phyloP scores from a whole-genome alignment of 2,329 filamentous ascomycete species.

The Cyphellophora europaea region DNA sequence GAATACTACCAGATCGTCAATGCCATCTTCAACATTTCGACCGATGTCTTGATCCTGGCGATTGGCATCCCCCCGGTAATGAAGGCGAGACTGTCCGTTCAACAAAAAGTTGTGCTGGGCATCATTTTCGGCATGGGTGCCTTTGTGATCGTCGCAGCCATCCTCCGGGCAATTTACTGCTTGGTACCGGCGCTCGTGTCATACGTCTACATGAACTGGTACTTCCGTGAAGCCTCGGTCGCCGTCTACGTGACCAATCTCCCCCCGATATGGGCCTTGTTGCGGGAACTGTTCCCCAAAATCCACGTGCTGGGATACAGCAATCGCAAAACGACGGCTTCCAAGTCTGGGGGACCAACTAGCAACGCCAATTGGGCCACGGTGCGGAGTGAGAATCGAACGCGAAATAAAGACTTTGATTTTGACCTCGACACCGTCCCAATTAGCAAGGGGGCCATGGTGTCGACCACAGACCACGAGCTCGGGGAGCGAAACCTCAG shows the following conservation, averaged over 20 bases:
- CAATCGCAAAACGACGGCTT: constrained; percentile 1
- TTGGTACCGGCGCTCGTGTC: constrained; percentile 27
- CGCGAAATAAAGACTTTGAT: constrained; percentile 6
- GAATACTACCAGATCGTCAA: constrained; percentile 37
- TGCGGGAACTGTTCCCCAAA: constrained; percentile 37
- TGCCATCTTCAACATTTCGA: constrained; percentile 37
- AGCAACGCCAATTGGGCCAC: constrained; percentile 3
- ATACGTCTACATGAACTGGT: constrained; percentile 36
- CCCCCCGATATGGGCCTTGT: constrained; percentile 42
- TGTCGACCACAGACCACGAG: constrained; percentile 5
- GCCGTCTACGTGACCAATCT: constrained; percentile 42
- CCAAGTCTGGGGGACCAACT: constrained; percentile 1
- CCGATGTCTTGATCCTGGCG: constrained; percentile 33
- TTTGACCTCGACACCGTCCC: constrained; percentile 10
- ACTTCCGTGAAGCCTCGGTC: constrained; percentile 36
- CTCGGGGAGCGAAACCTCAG: constrained; percentile 1
- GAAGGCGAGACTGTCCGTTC: constrained; percentile 29
- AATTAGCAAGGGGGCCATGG: constrained; percentile 8
- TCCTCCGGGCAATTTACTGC: constrained; percentile 41
- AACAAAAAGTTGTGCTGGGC: constrained; percentile 34
- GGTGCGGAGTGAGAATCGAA: not conserved
- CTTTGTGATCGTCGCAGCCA: constrained; percentile 39
- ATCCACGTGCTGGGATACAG: constrained; percentile 4
- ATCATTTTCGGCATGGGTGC: constrained; percentile 34
- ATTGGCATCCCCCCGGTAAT: constrained; percentile 34